Evolutionary conservation across 139 green algal genomes (phyloP), one percentile per base, ranked within the genome.

Genomic region (Penium margaritaceum): DNA sequence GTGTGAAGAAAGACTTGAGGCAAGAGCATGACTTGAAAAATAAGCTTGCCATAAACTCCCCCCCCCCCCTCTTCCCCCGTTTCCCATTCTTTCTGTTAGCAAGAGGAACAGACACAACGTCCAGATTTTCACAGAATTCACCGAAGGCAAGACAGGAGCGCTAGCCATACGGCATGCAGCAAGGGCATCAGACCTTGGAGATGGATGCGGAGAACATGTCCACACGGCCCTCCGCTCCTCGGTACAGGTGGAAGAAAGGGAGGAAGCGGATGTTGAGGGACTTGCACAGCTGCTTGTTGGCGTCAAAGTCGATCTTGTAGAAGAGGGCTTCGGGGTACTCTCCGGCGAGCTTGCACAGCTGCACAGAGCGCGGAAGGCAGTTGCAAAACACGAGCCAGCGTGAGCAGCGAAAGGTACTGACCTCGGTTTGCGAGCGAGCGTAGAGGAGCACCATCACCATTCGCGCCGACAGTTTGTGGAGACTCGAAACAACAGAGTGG

Each of bases 211-310:
- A 87, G 68, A 95, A 95, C 5, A 67, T 80, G 34, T 82, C 87
- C 19, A 95, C 75, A 32, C 79, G 73, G 7, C 92, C 91, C 55
- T 90, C 63, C 1, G 88, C 68, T 7, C 92, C 92, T 2, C 87
- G 81, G 73, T 96, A 97, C 21, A 96, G 88, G 37, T 95, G 87
- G 75, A 97, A 97, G 82, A 79, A 96, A 0, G 92, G 92, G 73
- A 97, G 85, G 55, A 97, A 85, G 82, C 93, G 94, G 61, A 96
- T 79, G 17, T 83, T 88, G 1, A 96, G 71, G 1, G 82, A 81
- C 67, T 88, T 89, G 71, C 83, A 89, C 54, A 96, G 84, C 1
- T 80, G 39, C 47, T 89, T 90, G 86, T 95, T 95, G 41, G 88
- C 89, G 41, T 96, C 91, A 69, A 91, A 96, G 67, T 92, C 89